Evolutionary conservation across 2,329 filamentous ascomycete species (phyloP), one percentile per base, ranked within the genome.

Genomic region (Fusarium falciforme): DNA sequence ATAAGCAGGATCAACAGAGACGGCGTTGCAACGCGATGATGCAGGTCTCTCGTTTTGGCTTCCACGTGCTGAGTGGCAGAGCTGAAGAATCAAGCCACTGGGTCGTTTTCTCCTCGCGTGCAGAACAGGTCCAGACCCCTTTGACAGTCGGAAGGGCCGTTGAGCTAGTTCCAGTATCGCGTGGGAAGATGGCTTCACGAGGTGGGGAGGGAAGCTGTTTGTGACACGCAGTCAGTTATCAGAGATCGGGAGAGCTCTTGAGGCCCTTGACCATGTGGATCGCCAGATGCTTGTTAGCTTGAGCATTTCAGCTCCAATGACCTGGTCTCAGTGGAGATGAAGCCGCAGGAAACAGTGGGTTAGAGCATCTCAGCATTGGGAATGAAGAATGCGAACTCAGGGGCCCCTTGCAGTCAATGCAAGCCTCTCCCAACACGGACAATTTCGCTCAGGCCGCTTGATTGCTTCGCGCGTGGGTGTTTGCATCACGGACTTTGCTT

Each of bases 401-500:
- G 17, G 36, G 7, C 17, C 20, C 58, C 36, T 42, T 40, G 31
- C 40, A 25, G n/a, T 20, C 33, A 27, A 60, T 61, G 59, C 59
- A 61, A 36, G 40, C n/a, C 40, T 25, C 40, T 35, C 59, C 59
- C 59, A 47, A 61, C n/a, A 29, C 12, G 20, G n/a, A 44, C 27
- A 47, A 44, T 33, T 49, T 25, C 47, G 47, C 40, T 61, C 40
- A 61, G 25, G 36, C 58, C 40, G 20, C 25, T 31, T 42, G 22
- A 38, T 58, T 49, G 42, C 20, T 40, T 31, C 22, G 22, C 35
- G 35, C 35, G 27, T 29, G 44, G 11, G 31, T 5, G 42, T 61
- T 49, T 61, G 58, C 58, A 61, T n/a, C 16, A 38, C 31, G n/a
- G 4, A 16, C 14, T 40, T 63, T 63, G 47, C 61, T 63, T 63